Evolutionary conservation across 805 yeast genomes (phyloP), one percentile per base, ranked within the genome.

Genomic region (Candida ovalis): DNA sequence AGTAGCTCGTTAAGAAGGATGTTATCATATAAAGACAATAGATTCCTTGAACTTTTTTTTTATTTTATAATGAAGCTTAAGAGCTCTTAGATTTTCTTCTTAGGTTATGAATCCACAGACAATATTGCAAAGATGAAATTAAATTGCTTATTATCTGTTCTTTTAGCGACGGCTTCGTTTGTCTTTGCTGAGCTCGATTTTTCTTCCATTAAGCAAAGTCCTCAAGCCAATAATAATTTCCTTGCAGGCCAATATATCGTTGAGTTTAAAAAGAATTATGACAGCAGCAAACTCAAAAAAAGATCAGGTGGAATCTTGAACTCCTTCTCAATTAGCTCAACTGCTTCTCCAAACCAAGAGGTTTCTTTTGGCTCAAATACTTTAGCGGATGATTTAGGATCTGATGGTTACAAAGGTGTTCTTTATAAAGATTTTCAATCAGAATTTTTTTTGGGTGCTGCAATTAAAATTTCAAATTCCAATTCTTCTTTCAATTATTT

Each of bases 371-470:
- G 17, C 7, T 37, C 49, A n/a, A 28, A 28, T 8, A 12, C 40
- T 27, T 28, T 45, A 19, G 35, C 41, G 17, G 32, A 22, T 1
- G 43, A 28, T 17, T 12, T 37, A 3, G 49, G 41, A 23, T 24
- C 41, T 10, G 38, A 39, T 10, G 49, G 50, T 21, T 32, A 18
- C 23, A 24, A 45, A 13, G 43, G 46, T 15, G 19, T 40, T 30
- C 38, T 45, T 30, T 40, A 33, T n/a, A 35, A 25, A 15, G 49
- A 42, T 23, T 45, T 42, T 4, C 37, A 36, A 21, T 50, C 53
- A 7, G 24, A 43, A 3, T 47, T 33, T 18, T 50, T 50, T 36
- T 30, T 10, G 10, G 54, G 53, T 25, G 39, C 42, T 42, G 47
- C 49, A 7, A 22, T 49, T 33, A 17, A 22, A 4, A 23, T 51